These are phyloP conservation scores for Amaranthus tricolor DNA, from an alignment of 179 eudicot species.

Conservation along the genomic window DNA sequence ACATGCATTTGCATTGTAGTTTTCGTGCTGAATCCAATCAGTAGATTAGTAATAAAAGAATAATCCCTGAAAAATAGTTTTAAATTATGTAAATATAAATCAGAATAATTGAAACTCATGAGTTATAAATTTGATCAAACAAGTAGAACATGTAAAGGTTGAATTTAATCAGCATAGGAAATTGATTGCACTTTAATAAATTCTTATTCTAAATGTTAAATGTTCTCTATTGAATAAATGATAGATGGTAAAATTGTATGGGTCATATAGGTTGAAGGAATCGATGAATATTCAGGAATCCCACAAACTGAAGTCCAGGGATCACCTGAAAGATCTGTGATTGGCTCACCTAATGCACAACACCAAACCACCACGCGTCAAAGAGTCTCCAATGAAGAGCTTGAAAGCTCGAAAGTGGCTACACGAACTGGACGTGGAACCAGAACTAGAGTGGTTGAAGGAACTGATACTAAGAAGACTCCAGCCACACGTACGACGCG, in stretches of 20 bases:
- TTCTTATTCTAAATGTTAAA: not conserved
- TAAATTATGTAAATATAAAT: too few species aligned
- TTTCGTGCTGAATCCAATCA: not conserved
- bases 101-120: not conserved
- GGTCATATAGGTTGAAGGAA: conserved; percentile 64
- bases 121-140: not conserved
- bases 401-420: conserved; percentile 32
- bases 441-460: conserved; percentile 23
- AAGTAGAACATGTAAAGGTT: not conserved
- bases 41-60: not conserved
- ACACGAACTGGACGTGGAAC: conserved; percentile 42
- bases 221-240: too few species aligned
- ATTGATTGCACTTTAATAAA: not conserved
- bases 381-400: conserved; percentile 28
- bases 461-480: conserved; percentile 23
- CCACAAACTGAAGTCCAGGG: conserved; percentile 31
- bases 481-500: conserved; percentile 31
- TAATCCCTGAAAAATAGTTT: too few species aligned
- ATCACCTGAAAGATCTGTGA: conserved; percentile 44
- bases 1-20: too few species aligned
- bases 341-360: conserved; percentile 35
- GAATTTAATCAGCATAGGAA: not conserved
- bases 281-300: conserved; percentile 50
- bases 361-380: conserved; percentile 45
- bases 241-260: not conserved